Evolutionary conservation across 345 rosid genomes (phyloP).

Genomic region (Bruguiera parviflora): DNA sequence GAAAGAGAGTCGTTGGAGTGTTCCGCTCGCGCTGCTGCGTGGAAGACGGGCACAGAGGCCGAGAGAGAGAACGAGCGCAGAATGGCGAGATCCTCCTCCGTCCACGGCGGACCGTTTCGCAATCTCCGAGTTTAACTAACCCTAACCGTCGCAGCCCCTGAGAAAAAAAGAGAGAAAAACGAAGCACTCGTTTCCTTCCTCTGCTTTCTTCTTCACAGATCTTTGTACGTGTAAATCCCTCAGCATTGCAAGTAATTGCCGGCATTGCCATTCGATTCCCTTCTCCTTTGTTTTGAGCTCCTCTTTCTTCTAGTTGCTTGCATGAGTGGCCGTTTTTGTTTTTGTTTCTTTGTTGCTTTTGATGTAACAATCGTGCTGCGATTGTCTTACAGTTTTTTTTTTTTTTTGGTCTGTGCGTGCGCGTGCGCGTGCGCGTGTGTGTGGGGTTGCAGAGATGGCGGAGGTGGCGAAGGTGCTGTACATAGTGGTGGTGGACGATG

Average conservation of each 20-base stretch:
- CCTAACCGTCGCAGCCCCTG: neutral
- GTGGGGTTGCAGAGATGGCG: conserved; percentile 20
- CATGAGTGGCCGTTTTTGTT: neutral
- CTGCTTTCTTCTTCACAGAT: neutral
- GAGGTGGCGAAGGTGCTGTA: conserved; percentile 63
- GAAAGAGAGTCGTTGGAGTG: conserved; percentile 52
- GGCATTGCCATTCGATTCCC: conserved; percentile 10
- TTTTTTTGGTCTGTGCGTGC: neutral
- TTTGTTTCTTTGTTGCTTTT: neutral
- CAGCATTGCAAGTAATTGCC: neutral
- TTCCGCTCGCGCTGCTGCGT: conserved; percentile 52
- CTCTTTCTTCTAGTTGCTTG: neutral
- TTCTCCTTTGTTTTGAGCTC: neutral
- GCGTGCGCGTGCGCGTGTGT: neutral
- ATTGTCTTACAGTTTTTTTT: too few species aligned
- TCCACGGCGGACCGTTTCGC: neutral
- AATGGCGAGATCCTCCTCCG: conserved; percentile 31
- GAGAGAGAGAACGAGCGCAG: conserved; percentile 1
- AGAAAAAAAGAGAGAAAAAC: too few species aligned
- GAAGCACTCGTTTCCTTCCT: neutral
- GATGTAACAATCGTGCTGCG: too few species aligned
- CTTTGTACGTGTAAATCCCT: neutral
- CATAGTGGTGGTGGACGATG: conserved; percentile 75
- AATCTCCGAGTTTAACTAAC: neutral
- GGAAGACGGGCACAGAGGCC: conserved; percentile 30